These are phyloP conservation scores for Colletotrichum trifolii DNA, from an alignment of 2,329 filamentous ascomycete species.

Conservation along the genomic window DNA sequence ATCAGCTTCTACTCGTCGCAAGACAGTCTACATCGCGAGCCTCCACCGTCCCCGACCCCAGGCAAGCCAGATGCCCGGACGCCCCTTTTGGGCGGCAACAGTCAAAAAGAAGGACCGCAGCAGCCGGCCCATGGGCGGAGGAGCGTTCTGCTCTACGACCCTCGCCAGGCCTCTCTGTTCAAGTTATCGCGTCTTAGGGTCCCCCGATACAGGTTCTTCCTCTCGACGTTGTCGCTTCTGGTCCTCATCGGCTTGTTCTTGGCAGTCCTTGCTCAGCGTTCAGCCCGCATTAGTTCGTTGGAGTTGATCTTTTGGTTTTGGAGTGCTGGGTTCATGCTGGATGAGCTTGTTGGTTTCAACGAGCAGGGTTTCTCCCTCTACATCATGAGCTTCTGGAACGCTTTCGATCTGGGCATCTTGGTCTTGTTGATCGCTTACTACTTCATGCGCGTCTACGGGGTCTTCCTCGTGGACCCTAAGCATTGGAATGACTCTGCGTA, in stretches of 20 bases:
- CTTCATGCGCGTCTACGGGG: slow-evolving; percentile 86
- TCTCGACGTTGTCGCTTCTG: slow-evolving; percentile 88
- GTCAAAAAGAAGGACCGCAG: slow-evolving; percentile 44
- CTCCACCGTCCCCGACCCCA: slow-evolving; percentile 44
- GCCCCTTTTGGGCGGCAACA: slow-evolving; percentile 59
- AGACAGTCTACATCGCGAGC: slow-evolving; percentile 81
- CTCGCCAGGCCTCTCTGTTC: slow-evolving; percentile 87
- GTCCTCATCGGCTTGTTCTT: slow-evolving; percentile 87
- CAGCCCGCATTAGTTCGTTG: slow-evolving; percentile 81
- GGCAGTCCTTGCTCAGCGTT: slow-evolving; percentile 81
- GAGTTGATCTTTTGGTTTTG: slow-evolving; percentile 97
- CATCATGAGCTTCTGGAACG: slow-evolving; percentile 98
- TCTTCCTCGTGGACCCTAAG: slow-evolving; percentile 81
- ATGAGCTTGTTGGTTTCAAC: slow-evolving; percentile 95
- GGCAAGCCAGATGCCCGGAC: slow-evolving; percentile 58
- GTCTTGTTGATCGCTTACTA: slow-evolving; percentile 90
- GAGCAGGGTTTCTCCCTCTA: slow-evolving; percentile 97
- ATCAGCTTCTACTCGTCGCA: slow-evolving; percentile 94
- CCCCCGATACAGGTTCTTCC: slow-evolving; percentile 88
- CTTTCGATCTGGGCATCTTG: slow-evolving; percentile 91
- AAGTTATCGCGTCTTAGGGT: slow-evolving; percentile 92
- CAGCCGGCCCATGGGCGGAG: slow-evolving; percentile 64
- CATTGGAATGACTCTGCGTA: slow-evolving; percentile 87
- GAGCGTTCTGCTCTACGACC: slow-evolving; percentile 89
- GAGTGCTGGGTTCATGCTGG: slow-evolving; percentile 96